phyloP scores from a whole-genome alignment of 2,329 filamentous ascomycete species.

The Trichoderma gracile region DNA sequence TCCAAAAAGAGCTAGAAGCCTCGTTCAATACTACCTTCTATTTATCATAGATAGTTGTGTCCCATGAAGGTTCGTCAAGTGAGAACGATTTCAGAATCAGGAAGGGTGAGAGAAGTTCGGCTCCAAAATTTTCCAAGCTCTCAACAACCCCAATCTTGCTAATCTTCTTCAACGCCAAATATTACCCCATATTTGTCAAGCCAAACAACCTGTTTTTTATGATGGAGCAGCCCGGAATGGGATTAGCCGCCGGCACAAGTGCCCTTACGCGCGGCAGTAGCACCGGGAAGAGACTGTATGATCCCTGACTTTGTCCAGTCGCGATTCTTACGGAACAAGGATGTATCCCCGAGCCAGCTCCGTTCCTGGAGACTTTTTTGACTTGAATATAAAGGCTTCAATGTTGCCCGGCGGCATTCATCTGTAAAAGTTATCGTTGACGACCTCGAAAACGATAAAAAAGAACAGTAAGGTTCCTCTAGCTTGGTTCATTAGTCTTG shows the following conservation, averaged over 20 bases:
- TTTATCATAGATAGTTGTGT: neutral
- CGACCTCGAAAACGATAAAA: too few relatives aligned
- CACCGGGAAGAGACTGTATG: neutral
- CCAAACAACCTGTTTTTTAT: neutral
- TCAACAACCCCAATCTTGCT: neutral
- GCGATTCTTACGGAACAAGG: neutral
- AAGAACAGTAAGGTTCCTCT: too few relatives aligned
- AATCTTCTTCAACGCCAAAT: too few relatives aligned
- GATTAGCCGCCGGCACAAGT: neutral
- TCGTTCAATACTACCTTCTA: neutral
- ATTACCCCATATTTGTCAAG: neutral
- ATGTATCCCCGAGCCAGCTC: neutral
- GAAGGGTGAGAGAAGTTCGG: too few relatives aligned
- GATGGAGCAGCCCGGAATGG: neutral
- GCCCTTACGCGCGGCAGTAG: neutral
- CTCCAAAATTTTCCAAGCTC: neutral
- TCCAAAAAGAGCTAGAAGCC: too few relatives aligned
- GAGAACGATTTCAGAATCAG: neutral
- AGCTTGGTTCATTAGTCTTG: too few relatives aligned
- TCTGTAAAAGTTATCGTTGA: too few relatives aligned
- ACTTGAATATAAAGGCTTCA: too few relatives aligned
- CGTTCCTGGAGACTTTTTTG: neutral
- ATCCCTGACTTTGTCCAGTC: neutral
- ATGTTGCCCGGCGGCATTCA: too few relatives aligned
- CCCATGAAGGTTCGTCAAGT: neutral